These are phyloP conservation scores for Penicillium diatomitis DNA, from an alignment of 495 filamentous ascomycete species.

Conservation along the genomic window DNA sequence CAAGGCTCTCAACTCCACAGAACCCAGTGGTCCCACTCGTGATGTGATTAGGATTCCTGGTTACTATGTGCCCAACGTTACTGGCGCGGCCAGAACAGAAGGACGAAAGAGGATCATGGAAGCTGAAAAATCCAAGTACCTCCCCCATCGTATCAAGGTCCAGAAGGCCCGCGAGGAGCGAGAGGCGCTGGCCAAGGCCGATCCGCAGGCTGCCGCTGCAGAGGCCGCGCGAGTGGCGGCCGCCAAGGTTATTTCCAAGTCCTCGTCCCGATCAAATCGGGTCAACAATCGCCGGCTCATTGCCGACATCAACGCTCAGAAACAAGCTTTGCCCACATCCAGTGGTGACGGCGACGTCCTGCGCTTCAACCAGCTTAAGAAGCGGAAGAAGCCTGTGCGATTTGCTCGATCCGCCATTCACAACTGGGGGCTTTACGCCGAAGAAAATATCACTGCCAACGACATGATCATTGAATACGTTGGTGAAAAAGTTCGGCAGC, in stretches of 20 bases:
- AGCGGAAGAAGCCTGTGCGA: slow-evolving; percentile 97
- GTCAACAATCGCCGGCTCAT: slow-evolving; percentile 91
- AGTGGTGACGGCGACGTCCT: slow-evolving; percentile 76
- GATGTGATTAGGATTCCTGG: slow-evolving; percentile 60
- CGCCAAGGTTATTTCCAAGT: slow-evolving; percentile 69
- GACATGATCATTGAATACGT: slow-evolving; percentile 99
- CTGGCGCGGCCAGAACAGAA: slow-evolving; percentile 84
- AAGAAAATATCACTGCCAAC: slow-evolving; percentile 93
- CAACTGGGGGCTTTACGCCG: slow-evolving; percentile 96
- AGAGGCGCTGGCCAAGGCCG: slow-evolving; percentile 66
- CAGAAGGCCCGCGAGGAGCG: slow-evolving; percentile 82
- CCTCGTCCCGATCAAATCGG: slow-evolving; percentile 76
- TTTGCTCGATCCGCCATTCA: slow-evolving; percentile 97
- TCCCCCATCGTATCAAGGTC: slow-evolving; percentile 94
- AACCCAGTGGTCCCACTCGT: slow-evolving; percentile 42
- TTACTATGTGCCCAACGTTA: slow-evolving; percentile 80
- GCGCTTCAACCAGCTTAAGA: slow-evolving; percentile 98
- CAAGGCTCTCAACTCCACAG: slow-evolving; percentile 64
- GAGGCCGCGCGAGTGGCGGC: slow-evolving; percentile 66
- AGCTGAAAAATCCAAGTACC: slow-evolving; percentile 93
- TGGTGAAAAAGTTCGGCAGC: slow-evolving; percentile 91
- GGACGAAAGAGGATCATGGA: slow-evolving; percentile 90
- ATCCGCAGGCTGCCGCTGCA: slow-evolving; percentile 53
- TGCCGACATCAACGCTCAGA: slow-evolving; percentile 89
- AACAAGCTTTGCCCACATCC: slow-evolving; percentile 62